These are phyloP conservation scores for Neurospora sp. DNA, from an alignment of 495 filamentous ascomycete genomes.

Conservation along the genomic window DNA sequence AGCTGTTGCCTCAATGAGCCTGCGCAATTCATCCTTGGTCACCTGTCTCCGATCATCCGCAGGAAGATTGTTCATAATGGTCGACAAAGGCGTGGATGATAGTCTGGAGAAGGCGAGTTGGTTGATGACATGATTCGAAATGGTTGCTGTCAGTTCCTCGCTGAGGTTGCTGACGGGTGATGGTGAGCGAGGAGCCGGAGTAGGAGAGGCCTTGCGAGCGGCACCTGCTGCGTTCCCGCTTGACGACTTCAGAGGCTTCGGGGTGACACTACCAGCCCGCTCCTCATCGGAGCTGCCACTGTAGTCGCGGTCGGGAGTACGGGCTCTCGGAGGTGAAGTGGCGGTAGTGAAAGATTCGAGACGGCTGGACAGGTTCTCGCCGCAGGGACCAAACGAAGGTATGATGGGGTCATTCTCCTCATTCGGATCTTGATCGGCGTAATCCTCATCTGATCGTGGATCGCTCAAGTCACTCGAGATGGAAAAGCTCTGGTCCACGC, in stretches of 20 bases:
- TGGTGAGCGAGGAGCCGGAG: constrained; percentile 15
- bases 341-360: constrained; percentile 59
- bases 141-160: constrained; percentile 23
- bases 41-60: constrained; percentile 47
- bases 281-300: neutral
- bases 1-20: constrained; percentile 57
- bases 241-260: constrained; percentile 5
- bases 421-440: constrained; percentile 49
- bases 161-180: constrained; percentile 24
- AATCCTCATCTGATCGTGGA: constrained; percentile 49
- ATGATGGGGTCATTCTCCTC: constrained; percentile 91
- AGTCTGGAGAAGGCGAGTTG: constrained; percentile 94
- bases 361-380: constrained; percentile 67
- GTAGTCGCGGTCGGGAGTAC: neutral
- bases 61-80: constrained; percentile 77
- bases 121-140: constrained; percentile 77
- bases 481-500: constrained; percentile 34
- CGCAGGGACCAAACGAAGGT: constrained; percentile 81
- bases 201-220: neutral
- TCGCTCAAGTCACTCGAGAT: constrained; percentile 49
- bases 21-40: constrained; percentile 51
- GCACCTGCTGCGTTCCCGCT: constrained; percentile 2
- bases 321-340: constrained; percentile 35
- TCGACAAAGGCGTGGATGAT: constrained; percentile 83
- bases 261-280: constrained; percentile 1